Conservation (phyloP, 2,329 filamentous ascomycete genomes). For the Daldinia eschscholtzii region DNA sequence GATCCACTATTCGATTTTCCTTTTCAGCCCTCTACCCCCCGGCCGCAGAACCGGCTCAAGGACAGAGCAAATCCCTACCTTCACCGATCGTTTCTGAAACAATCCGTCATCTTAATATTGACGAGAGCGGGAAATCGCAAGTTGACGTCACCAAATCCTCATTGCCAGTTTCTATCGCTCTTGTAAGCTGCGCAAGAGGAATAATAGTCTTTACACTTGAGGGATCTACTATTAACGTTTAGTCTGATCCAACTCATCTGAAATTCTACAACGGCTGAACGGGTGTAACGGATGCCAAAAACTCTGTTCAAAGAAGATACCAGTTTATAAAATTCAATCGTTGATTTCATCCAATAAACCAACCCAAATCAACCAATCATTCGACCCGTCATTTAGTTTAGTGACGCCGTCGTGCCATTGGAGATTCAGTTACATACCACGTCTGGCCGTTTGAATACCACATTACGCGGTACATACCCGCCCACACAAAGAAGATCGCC, state of each 20-base stretch:
- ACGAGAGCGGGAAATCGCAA: conserved; percentile 30
- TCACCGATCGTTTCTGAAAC: conserved; percentile 41
- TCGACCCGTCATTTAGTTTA: conserved; percentile 11
- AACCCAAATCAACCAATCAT: conserved; percentile 28
- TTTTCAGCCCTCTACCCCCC: conserved; percentile 6
- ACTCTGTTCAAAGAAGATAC: conserved; percentile 24
- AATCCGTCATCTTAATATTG: conserved; percentile 29
- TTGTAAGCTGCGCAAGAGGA: conserved; percentile 27
- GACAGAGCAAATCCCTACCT: conserved; percentile 33
- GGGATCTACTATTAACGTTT: not conserved
- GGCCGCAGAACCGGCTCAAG: conserved; percentile 27
- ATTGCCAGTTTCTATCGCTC: conserved; percentile 23
- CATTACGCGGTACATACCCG: conserved; percentile 18
- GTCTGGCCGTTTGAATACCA: conserved; percentile 27
- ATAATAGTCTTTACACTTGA: not conserved
- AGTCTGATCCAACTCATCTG: conserved; percentile 14
- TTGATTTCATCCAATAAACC: conserved; percentile 9
- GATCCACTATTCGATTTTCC: conserved; percentile 28
- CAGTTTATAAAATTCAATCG: conserved; percentile 19
- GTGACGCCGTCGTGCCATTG: conserved; percentile 27
- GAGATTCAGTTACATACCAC: conserved; percentile 28
- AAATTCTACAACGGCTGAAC: conserved; percentile 5
- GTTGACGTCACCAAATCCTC: conserved; percentile 40
- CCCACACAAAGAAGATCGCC: conserved; percentile 36
- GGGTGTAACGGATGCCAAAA: conserved; percentile 15